Base-by-base conservation (phyloP, 2,329 filamentous ascomycete species). In the Fusarium palustre region DNA sequence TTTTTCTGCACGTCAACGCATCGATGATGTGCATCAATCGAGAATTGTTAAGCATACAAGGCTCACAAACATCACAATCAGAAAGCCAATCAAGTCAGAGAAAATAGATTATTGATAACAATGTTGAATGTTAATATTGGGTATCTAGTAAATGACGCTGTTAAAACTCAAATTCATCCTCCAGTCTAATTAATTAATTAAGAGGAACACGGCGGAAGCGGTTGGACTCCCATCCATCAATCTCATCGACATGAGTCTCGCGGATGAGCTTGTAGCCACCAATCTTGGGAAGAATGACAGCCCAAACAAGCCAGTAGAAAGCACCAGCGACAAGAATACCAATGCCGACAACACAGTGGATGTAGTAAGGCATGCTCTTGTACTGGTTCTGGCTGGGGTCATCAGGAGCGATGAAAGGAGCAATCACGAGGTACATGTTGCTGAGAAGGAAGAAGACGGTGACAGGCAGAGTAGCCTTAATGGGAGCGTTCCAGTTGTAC, bases 211-310 rank as follows among this genome's bases (percentile, higher is more conserved):
- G 81, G 3, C 81, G 77, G 72, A 90, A 89, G 4, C 86, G 81
- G 55, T 80, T 87, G 33, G 86, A 80, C 69, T 88, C 87, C 89
- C 89, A 91, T 3, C 89, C 88, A 74, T 91, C 88, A 42, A 86
- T 82, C 0, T 82, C 82, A 64, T 88, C 86, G 10, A 90, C 76
- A 3, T 83, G 76, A 0, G 79, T 82, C 76, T 89, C 85, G 58
- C 85, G 82, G 4, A 87, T 81, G 12, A 91, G 80, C 70, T 86
- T 81, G 71, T 91, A 88, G 0, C 74, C 73, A 16, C 86, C 86
- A 33, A 88, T 64, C 72, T 80, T 82, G 55, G 86, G 86, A 36
- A 88, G 65, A 7, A 88, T 70, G 38, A 83, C 73, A 6, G 85
- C 83, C 86, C 86, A 88, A 9, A 87, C 42, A 7, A 87, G 64